These are phyloP conservation scores for Poa annua DNA, from an alignment of 176 grass and related monocot species.

Conservation along the genomic window DNA sequence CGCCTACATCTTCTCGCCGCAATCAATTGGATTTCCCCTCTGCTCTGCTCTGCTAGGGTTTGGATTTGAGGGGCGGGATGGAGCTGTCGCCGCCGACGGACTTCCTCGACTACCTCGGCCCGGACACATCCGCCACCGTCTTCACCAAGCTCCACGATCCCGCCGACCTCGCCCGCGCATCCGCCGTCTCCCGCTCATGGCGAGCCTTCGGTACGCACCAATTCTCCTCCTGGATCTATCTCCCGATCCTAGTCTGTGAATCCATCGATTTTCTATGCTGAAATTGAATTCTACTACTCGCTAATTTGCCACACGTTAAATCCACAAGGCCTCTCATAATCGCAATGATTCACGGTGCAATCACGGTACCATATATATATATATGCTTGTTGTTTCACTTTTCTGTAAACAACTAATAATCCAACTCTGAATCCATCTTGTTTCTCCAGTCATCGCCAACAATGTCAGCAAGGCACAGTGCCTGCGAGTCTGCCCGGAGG, in stretches of 20 bases:
- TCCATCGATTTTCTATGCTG: too few relatives aligned
- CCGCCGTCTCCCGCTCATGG: conserved; percentile 72
- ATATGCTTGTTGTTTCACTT: too few relatives aligned
- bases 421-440: background rate
- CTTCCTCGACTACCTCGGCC: conserved; percentile 55
- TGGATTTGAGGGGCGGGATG: background rate
- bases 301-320: too few relatives aligned
- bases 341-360: too few relatives aligned
- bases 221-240: too few relatives aligned
- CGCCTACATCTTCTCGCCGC: too few relatives aligned
- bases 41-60: too few relatives aligned
- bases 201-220: conserved; percentile 47
- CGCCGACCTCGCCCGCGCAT: conserved; percentile 56
- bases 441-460: conserved; percentile 52
- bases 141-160: conserved; percentile 53
- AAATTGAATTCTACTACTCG: too few relatives aligned
- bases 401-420: background rate
- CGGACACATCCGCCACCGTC: conserved; percentile 50
- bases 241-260: too few relatives aligned
- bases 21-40: too few relatives aligned
- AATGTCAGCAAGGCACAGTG: conserved; percentile 62
- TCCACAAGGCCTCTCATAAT: too few relatives aligned
- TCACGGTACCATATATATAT: too few relatives aligned
- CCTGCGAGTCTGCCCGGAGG: conserved; percentile 48
- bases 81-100: conserved; percentile 20